Conservation (phyloP, 2,329 filamentous ascomycete genomes). For the Hymenotorrendiella dingleyae region DNA sequence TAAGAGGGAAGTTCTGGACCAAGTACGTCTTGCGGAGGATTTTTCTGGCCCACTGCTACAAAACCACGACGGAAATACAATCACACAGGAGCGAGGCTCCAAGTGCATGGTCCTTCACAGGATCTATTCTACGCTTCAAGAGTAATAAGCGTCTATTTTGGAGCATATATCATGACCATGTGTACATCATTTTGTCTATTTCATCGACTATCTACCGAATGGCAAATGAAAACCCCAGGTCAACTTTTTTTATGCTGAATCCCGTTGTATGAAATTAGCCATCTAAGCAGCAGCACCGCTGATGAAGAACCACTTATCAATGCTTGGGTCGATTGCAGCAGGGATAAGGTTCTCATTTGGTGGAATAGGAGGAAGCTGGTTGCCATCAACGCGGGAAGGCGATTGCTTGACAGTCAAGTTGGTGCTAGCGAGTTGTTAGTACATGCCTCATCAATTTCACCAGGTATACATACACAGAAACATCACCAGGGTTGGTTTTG, state of each 20-base stretch:
- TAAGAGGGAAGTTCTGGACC: too few relatives aligned
- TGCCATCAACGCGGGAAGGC: conserved; percentile 60
- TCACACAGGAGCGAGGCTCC: too few relatives aligned
- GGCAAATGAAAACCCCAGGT: too few relatives aligned
- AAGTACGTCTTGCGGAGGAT: too few relatives aligned
- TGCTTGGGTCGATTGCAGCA: conserved; percentile 88
- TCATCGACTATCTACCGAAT: too few relatives aligned
- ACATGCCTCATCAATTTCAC: not conserved
- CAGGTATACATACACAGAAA: conserved; percentile 66
- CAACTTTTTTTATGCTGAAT: conserved; percentile 1
- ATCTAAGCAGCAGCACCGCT: conserved; percentile 83
- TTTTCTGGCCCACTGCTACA: too few relatives aligned
- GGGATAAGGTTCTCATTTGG: conserved; percentile 72
- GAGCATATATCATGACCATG: too few relatives aligned
- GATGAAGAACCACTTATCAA: conserved; percentile 99
- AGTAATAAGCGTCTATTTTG: too few relatives aligned
- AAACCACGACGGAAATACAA: too few relatives aligned
- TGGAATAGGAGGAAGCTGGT: conserved; percentile 71
- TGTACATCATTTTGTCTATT: too few relatives aligned
- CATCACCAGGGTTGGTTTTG: conserved; percentile 71
- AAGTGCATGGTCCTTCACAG: too few relatives aligned
- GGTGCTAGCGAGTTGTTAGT: conserved; percentile 51
- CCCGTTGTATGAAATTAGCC: not conserved
- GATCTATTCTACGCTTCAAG: too few relatives aligned
- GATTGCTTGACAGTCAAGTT: conserved; percentile 76